Evolutionary conservation across 805 yeast species (phyloP).

Genomic region (Kregervanrija delftensis): DNA sequence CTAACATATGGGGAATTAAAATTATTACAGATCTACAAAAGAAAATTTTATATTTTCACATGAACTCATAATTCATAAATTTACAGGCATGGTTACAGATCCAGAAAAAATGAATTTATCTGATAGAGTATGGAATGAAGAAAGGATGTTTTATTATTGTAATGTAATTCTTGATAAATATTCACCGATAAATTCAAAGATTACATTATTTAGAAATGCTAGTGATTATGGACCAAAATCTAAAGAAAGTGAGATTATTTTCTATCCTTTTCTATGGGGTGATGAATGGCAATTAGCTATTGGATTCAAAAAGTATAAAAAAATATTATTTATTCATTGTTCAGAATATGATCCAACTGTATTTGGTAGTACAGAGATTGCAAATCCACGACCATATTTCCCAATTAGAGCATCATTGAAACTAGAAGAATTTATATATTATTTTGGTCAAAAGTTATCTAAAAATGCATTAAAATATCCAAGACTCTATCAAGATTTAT

Average conservation of each 20-base stretch:
- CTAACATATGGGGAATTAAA: too few species aligned
- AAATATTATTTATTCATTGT: conserved; percentile 24
- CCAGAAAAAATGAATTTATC: too few species aligned
- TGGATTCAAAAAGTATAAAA: conserved; percentile 19
- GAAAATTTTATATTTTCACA: too few species aligned
- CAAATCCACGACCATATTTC: conserved; percentile 10
- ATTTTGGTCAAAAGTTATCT: conserved; percentile 22
- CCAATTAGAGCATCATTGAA: conserved; percentile 19
- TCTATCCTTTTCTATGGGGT: conserved; percentile 27
- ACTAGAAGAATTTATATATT: conserved; percentile 22
- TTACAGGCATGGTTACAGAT: too few species aligned
- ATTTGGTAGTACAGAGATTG: not conserved
- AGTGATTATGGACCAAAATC: conserved; percentile 24
- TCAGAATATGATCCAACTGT: conserved; percentile 9
- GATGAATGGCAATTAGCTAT: conserved; percentile 29
- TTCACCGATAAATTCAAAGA: conserved; percentile 5
- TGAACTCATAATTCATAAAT: too few species aligned
- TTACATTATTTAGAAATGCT: conserved; percentile 18
- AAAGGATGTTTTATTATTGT: conserved; percentile 24
- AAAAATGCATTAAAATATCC: conserved; percentile 24
- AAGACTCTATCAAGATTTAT: conserved; percentile 13
- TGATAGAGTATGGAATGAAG: conserved; percentile 5
- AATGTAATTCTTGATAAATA: conserved; percentile 24
- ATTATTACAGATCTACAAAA: too few species aligned
- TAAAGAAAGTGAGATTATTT: conserved; percentile 14